A percentile compares a stretch with the other conserved stretches of the same genome.
Evolutionary conservation across 257 asterid genomes (phyloP).

Genomic region (Agastache rugosa): DNA sequence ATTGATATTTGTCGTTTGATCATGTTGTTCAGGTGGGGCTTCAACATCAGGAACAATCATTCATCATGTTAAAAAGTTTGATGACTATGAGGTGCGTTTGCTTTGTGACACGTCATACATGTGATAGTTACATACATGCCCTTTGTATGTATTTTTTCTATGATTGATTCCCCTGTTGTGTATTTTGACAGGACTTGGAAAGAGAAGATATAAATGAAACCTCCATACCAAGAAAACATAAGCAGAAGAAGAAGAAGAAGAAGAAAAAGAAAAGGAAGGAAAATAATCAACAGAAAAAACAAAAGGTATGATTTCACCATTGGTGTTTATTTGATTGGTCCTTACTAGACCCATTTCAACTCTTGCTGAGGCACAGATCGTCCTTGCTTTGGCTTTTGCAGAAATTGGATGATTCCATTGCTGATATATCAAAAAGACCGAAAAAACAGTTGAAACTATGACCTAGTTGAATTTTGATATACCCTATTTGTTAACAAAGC

Average conservation of each 20-base stretch:
- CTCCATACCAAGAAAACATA: constrained; percentile 44
- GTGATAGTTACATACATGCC: background rate
- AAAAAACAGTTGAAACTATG: constrained; percentile 67
- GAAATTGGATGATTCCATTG: constrained; percentile 47
- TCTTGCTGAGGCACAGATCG: constrained; percentile 12
- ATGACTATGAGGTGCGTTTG: constrained; percentile 65
- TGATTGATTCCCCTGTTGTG: constrained; percentile 29
- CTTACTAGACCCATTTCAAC: background rate
- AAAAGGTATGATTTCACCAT: constrained; percentile 44
- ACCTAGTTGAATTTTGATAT: constrained; percentile 18
- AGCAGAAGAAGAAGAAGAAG: constrained; percentile 61
- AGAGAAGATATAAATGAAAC: constrained; percentile 42
- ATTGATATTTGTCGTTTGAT: constrained; percentile 3
- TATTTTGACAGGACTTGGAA: constrained; percentile 49
- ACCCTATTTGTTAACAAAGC: constrained; percentile 15
- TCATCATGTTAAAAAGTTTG: constrained; percentile 82
- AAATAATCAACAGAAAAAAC: constrained; percentile 53
- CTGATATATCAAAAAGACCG: constrained; percentile 38
- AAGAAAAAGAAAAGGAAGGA: constrained; percentile 55
- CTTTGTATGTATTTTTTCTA: background rate
- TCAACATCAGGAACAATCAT: constrained; percentile 74
- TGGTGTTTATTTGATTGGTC: constrained; percentile 15
- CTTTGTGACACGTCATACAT: constrained; percentile 9
- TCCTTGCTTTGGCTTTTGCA: constrained; percentile 39
- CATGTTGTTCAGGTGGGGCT: constrained; percentile 65